Conservation (phyloP, 2,329 filamentous ascomycete genomes). For the Fusarium miscanthi region DNA sequence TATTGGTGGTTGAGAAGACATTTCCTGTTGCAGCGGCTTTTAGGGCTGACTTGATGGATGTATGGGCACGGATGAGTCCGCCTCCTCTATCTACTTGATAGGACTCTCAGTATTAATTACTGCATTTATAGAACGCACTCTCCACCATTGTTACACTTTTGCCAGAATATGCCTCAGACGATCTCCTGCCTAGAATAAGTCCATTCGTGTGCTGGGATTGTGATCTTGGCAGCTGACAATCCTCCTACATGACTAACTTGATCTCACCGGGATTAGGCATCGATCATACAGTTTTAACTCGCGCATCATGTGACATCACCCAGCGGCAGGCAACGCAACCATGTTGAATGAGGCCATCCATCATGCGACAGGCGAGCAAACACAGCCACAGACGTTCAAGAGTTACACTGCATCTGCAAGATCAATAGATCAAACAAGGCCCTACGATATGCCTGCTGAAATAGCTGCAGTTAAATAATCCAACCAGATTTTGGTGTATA, state of each 20-base stretch:
- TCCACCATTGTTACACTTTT: not conserved
- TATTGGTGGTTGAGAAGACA: constrained; percentile 30
- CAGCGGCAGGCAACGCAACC: constrained; percentile 16
- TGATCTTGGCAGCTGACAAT: constrained; percentile 17
- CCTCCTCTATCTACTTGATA: not conserved
- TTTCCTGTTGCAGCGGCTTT: constrained; percentile 47
- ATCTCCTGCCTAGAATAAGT: not conserved
- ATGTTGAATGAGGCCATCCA: not conserved
- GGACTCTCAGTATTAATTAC: not conserved
- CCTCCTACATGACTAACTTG: not conserved
- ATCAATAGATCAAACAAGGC: constrained; percentile 17
- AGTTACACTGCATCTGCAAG: not conserved
- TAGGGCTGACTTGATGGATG: constrained; percentile 23
- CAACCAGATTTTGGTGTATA: not conserved
- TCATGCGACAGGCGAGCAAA: constrained; percentile 17
- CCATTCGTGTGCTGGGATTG: not conserved
- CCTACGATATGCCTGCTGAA: not conserved
- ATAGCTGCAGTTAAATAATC: accelerated
- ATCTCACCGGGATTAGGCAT: constrained; percentile 21
- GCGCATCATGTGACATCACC: constrained; percentile 27
- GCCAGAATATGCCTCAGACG: not conserved
- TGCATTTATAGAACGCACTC: not conserved
- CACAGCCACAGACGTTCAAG: constrained; percentile 1
- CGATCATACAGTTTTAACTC: constrained; percentile 1
- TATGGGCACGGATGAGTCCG: constrained; percentile 35